Base-by-base conservation (phyloP, 1,139 yeast species). In the Magnusiomyces magnusii region DNA sequence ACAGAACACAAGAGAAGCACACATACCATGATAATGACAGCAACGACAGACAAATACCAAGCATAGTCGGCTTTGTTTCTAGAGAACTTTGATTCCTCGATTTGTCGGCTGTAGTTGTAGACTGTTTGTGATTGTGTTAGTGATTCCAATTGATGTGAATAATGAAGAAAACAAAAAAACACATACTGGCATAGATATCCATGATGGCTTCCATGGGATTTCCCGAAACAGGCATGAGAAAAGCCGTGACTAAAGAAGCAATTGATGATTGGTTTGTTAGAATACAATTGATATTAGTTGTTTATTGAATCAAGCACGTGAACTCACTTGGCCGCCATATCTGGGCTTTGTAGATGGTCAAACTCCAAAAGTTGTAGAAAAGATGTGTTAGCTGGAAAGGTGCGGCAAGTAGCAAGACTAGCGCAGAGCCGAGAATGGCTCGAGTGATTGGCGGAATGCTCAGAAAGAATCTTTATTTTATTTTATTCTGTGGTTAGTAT, bases 251-350 rank as follows among this genome's bases (percentile, higher is more conserved):
- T 68, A 56, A 24, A 31, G 13, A 10, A n/a, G 34, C 27, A 47
- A 10, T 47, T 31, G 10, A 15, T 10, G 19, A 41, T 41, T 23
- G 7, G 17, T 47, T 9, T 9, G 9, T 31, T 28, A 21, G 17
- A 3, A 34, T 2, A 34, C 21, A 28, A 28, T 13, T 9, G 31
- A n/a, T 9, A 31, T 2, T 3, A 36, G n/a, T 3, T 15, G 3
- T 5, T n/a, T 2, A 41, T 7, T 13, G 23, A 15, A 23, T 39
- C 17, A 15, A n/a, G 62, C 72, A 28, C n/a, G n/a, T n/a, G n/a
- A n/a, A n/a, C n/a, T n/a, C 65, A 69, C 73, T 42, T 7, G 71
- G 73, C 36, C 75, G 63, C 75, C 75, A 72, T 55, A 72, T 24
- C 51, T 72, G 72, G 1, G 65, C 54, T 36, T 62, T 62, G 17